Evolutionary conservation across 345 rosid genomes (phyloP).

Genomic region (Arabidopsis arenosa): DNA sequence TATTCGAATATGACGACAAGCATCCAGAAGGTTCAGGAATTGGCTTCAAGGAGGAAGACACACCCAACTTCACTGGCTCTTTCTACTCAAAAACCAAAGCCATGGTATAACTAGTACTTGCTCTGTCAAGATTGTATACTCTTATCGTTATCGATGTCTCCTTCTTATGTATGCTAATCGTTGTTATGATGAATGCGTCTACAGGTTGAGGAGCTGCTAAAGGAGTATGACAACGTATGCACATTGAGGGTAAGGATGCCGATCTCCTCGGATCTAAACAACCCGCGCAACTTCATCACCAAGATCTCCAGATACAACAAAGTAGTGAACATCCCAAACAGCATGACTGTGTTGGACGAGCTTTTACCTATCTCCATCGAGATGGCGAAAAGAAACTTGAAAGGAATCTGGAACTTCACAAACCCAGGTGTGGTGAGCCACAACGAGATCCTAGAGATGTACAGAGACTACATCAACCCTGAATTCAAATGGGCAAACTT

Average conservation of each 20-base stretch:
- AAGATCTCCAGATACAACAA: slow-evolving; percentile 73
- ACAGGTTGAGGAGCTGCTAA: slow-evolving; percentile 75
- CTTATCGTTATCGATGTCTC: not conserved
- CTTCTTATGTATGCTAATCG: not conserved
- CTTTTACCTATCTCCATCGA: slow-evolving; percentile 76
- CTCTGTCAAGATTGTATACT: not conserved
- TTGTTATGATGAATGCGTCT: slow-evolving; percentile 32
- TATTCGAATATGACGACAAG: slow-evolving; percentile 69
- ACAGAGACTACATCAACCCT: slow-evolving; percentile 69
- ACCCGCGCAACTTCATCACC: slow-evolving; percentile 77
- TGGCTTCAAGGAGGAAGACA: slow-evolving; percentile 76
- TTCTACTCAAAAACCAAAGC: slow-evolving; percentile 89
- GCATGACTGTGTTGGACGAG: slow-evolving; percentile 79
- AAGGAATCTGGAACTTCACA: slow-evolving; percentile 83
- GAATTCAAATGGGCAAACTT: slow-evolving; percentile 67
- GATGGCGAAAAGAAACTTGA: slow-evolving; percentile 77
- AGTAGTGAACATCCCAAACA: slow-evolving; percentile 83
- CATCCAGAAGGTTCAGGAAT: slow-evolving; percentile 69
- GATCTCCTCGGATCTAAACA: slow-evolving; percentile 73
- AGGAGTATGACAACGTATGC: slow-evolving; percentile 74
- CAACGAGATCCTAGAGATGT: slow-evolving; percentile 80
- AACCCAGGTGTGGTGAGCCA: slow-evolving; percentile 82
- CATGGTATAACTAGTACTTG: slow-evolving; percentile 50
- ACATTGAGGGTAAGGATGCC: slow-evolving; percentile 79
- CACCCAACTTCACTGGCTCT: slow-evolving; percentile 73